These are phyloP conservation scores for Zelonia costaricensis DNA, from an alignment of 208 protist genomes.

Conservation along the genomic window DNA sequence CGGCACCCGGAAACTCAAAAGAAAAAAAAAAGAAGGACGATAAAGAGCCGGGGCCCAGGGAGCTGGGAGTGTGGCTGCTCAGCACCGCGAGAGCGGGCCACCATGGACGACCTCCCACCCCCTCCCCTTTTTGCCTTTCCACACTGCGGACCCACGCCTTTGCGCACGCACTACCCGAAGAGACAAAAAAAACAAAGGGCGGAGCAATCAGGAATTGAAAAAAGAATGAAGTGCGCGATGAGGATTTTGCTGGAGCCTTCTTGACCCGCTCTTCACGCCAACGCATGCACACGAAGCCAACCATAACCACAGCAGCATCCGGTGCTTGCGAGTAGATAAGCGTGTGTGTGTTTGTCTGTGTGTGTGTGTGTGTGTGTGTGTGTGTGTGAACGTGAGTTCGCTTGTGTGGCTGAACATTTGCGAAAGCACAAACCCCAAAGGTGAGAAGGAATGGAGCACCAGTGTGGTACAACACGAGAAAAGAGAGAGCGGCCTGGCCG, in stretches of 20 bases:
- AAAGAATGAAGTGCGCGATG: not conserved
- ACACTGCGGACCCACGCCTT: not conserved
- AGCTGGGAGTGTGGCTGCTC: too few species aligned
- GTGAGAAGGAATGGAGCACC: too few species aligned
- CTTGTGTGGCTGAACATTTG: not conserved
- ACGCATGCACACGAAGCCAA: not conserved
- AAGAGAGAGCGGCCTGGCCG: not conserved
- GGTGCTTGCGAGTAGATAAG: not conserved
- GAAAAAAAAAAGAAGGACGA: too few species aligned
- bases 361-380: not conserved
- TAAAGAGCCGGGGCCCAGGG: too few species aligned
- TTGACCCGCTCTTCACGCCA: not conserved
- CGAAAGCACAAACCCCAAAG: too few species aligned
- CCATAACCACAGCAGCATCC: not conserved
- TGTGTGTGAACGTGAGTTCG: not conserved
- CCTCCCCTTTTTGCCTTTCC: not conserved
- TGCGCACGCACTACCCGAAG: too few species aligned
- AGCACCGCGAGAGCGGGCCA: too few species aligned
- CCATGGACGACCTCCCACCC: too few species aligned
- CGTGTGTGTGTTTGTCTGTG: not conserved
- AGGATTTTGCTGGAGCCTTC: not conserved
- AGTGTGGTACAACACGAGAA: not conserved
- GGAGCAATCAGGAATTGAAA: not conserved
- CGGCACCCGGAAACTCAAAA: too few species aligned
- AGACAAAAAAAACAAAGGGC: not conserved